Evolutionary conservation across 2,329 filamentous ascomycete species (phyloP).

Genomic region (Sporothrix inflata): DNA sequence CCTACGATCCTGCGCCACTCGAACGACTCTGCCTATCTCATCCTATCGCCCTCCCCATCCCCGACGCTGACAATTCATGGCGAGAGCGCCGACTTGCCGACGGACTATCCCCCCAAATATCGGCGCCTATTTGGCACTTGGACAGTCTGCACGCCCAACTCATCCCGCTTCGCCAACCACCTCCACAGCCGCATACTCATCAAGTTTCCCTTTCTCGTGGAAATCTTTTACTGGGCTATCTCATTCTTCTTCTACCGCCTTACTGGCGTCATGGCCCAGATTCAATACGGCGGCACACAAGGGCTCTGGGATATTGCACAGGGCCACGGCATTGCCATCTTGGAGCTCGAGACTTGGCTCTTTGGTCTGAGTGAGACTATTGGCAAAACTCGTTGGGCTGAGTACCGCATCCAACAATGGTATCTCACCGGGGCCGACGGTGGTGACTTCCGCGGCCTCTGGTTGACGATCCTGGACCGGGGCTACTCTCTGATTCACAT

Average conservation of each 20-base stretch:
- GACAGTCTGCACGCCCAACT: constrained; percentile 54
- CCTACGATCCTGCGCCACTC: background rate
- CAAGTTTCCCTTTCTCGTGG: constrained; percentile 69
- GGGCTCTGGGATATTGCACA: constrained; percentile 52
- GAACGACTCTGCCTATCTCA: background rate
- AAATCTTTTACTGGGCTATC: constrained; percentile 75
- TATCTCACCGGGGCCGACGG: constrained; percentile 48
- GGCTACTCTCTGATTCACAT: constrained; percentile 56
- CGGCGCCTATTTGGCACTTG: constrained; percentile 38
- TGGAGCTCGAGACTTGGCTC: constrained; percentile 45
- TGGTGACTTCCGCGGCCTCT: constrained; percentile 41
- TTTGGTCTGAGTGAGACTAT: constrained; percentile 35
- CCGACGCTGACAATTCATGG: background rate
- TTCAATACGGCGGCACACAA: constrained; percentile 54
- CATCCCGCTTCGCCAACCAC: constrained; percentile 60
- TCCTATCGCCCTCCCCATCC: too few species aligned
- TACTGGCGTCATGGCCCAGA: constrained; percentile 56
- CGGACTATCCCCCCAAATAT: constrained; percentile 18
- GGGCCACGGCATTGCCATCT: constrained; percentile 47
- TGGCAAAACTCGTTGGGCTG: constrained; percentile 45
- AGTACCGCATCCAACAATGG: constrained; percentile 50
- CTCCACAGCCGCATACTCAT: constrained; percentile 63
- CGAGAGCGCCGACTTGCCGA: background rate
- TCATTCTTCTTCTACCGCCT: constrained; percentile 67
- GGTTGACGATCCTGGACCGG: constrained; percentile 52